Conservation (phyloP, 1,139 yeast genomes). For the Geotrichum aggregatum region DNA sequence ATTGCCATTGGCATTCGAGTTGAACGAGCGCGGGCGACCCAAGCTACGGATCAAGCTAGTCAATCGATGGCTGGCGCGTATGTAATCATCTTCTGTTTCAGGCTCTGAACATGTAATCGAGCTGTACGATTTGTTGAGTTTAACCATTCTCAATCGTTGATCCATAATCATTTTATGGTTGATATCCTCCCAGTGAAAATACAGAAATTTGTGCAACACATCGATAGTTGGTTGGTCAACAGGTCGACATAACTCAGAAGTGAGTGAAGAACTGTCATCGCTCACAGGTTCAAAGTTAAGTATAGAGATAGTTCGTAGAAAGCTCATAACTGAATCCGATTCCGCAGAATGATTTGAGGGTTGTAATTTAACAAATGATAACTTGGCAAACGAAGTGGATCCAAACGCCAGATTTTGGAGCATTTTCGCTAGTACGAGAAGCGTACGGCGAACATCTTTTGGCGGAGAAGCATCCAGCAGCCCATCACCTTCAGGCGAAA, state of each 20-base stretch:
- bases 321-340: conserved; percentile 13
- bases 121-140: background rate
- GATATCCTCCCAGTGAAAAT: conserved; percentile 55
- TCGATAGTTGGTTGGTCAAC: conserved; percentile 30
- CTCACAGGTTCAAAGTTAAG: conserved; percentile 8
- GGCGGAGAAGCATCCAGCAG: conserved; percentile 31
- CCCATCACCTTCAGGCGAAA: conserved; percentile 66
- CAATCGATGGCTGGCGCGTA: conserved; percentile 23
- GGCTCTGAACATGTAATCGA: background rate
- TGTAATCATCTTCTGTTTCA: conserved; percentile 24
- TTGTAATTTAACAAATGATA: conserved; percentile 45
- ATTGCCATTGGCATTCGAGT: conserved; percentile 3
- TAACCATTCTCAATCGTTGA: conserved; percentile 22
- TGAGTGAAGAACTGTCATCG: conserved; percentile 14
- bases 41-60: conserved; percentile 28
- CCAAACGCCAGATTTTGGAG: conserved; percentile 83
- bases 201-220: conserved; percentile 58
- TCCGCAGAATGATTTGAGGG: conserved; percentile 1
- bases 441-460: conserved; percentile 56
- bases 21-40: conserved; percentile 27
- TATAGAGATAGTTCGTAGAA: conserved; percentile 23
- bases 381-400: conserved; percentile 53
- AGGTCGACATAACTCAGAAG: background rate
- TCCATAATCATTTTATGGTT: conserved; percentile 32
- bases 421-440: conserved; percentile 71